Percentiles rank a stretch among this genome's conserved stretches.
Evolutionary conservation across 2,329 filamentous ascomycete species (phyloP).

Genomic region (Rhinocladiella mackenziei): DNA sequence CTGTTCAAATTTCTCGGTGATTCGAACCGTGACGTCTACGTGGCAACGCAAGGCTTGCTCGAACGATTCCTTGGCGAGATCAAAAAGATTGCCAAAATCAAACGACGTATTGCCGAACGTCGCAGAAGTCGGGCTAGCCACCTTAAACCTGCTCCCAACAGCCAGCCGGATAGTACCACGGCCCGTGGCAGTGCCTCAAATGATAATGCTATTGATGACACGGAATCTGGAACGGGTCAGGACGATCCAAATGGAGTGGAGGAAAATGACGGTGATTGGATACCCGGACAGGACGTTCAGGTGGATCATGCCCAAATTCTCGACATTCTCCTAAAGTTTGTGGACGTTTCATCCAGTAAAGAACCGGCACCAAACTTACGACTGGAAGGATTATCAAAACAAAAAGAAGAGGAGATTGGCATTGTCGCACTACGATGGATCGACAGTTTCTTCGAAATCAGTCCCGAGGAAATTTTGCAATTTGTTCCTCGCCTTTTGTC

Average conservation of each 20-base stretch:
- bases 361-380: conserved; percentile 22
- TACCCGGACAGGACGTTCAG: conserved; percentile 93
- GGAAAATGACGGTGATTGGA: conserved; percentile 82
- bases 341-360: conserved; percentile 51
- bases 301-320: conserved; percentile 90
- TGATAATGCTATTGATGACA: conserved; percentile 34
- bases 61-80: conserved; percentile 92
- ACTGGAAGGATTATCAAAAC: conserved; percentile 43
- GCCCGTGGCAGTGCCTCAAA: conserved; percentile 17
- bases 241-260: conserved; percentile 56
- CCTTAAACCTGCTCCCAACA: conserved; percentile 17
- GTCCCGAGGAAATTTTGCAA: conserved; percentile 89
- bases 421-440: conserved; percentile 92
- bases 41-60: conserved; percentile 80
- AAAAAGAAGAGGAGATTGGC: conserved; percentile 73
- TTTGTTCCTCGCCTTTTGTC: conserved; percentile 91
- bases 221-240: conserved; percentile 48
- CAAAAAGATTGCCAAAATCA: conserved; percentile 86
- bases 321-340: conserved; percentile 82
- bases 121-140: conserved; percentile 58
- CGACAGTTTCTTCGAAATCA: conserved; percentile 93
- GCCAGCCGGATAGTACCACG: conserved; percentile 34
- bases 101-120: conserved; percentile 86
- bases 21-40: conserved; percentile 88
- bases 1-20: conserved; percentile 90